These are phyloP conservation scores for Debaryomyces castellii DNA, from an alignment of 805 yeast genomes.

Conservation along the genomic window DNA sequence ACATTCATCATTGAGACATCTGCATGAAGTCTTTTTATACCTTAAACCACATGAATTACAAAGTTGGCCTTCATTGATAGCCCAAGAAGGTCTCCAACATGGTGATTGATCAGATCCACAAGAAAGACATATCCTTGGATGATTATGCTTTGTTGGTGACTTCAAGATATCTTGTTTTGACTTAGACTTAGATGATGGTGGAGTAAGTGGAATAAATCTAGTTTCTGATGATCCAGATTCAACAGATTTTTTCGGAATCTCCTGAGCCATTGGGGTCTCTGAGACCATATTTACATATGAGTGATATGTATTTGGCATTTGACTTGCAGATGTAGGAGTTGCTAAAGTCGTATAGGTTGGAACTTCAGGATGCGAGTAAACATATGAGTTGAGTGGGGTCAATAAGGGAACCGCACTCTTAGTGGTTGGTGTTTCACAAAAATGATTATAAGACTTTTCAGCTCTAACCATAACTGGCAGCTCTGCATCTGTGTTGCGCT, in stretches of 20 bases:
- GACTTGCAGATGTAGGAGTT: conserved; percentile 10
- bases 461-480: background rate
- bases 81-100: conserved; percentile 99
- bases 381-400: background rate
- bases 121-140: conserved; percentile 72
- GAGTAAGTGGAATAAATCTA: conserved; percentile 42
- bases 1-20: conserved; percentile 76
- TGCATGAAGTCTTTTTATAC: conserved; percentile 89
- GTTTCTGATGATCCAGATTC: conserved; percentile 8
- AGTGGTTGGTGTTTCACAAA: conserved; percentile 7
- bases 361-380: background rate
- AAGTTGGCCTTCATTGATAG: conserved; percentile 84
- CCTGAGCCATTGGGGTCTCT: background rate
- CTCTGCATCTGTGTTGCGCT: background rate
- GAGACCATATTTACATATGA: background rate
- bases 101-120: conserved; percentile 92
- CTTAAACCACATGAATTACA: conserved; percentile 96
- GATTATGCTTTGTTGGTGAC: conserved; percentile 30
- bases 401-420: conserved; percentile 1
- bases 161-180: conserved; percentile 28
- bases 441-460: background rate
- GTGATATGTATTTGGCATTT: background rate
- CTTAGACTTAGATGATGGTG: conserved; percentile 35
- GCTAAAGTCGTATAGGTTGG: conserved; percentile 9
- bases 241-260: conserved; percentile 7